Evolutionary conservation across 1,284 basidiomycete genomes (phyloP).

Genomic region (Trichosporon coremiiforme): DNA sequence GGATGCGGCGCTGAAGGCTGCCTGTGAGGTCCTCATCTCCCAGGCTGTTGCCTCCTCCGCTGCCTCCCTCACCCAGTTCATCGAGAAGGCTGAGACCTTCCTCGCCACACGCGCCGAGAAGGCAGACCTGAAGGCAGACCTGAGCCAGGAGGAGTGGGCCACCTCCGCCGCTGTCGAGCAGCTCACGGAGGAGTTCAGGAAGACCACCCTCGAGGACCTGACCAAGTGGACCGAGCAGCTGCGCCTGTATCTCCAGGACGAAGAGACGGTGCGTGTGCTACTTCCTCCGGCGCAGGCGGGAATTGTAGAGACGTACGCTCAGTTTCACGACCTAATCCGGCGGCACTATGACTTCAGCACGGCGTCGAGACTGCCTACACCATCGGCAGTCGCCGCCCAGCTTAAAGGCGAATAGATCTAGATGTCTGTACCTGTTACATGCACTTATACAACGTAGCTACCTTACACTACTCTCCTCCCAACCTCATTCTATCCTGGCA

Average conservation of each 20-base stretch:
- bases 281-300: slow-evolving; percentile 71
- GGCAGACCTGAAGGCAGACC: slow-evolving; percentile 57
- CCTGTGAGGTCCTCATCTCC: slow-evolving; percentile 78
- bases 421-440: slow-evolving; percentile 12
- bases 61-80: slow-evolving; percentile 65
- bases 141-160: slow-evolving; percentile 61
- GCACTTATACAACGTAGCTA: not conserved
- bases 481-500: not conserved
- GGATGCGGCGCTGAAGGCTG: slow-evolving; percentile 75
- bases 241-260: slow-evolving; percentile 74
- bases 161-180: slow-evolving; percentile 55
- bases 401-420: slow-evolving; percentile 18
- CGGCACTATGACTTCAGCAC: slow-evolving; percentile 58
- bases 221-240: slow-evolving; percentile 63
- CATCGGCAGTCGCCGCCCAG: slow-evolving; percentile 44
- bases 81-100: slow-evolving; percentile 60
- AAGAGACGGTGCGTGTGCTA: slow-evolving; percentile 72
- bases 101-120: slow-evolving; percentile 39
- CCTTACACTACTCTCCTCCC: not conserved
- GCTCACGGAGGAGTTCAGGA: slow-evolving; percentile 63
- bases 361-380: slow-evolving; percentile 52
- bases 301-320: slow-evolving; percentile 71
- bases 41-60: slow-evolving; percentile 62
- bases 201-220: slow-evolving; percentile 61
- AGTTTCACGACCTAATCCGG: slow-evolving; percentile 64